Evolutionary conservation across 2,329 filamentous ascomycete genomes (phyloP).

Genomic region (Akanthomyces muscarius): DNA sequence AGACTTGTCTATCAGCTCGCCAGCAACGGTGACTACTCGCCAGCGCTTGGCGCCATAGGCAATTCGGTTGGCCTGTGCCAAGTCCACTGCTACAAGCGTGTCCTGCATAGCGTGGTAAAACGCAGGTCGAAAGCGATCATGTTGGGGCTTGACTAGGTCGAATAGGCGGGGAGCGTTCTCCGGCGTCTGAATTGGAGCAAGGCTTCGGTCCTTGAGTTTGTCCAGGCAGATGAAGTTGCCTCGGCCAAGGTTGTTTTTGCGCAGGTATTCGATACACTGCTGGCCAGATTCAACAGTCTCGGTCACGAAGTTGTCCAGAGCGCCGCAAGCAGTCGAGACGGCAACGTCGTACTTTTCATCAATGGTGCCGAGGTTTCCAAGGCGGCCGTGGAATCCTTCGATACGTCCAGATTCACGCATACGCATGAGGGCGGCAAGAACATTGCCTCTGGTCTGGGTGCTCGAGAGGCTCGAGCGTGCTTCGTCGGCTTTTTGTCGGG

Average conservation of each 20-base stretch:
- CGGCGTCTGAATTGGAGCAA: conserved; percentile 78
- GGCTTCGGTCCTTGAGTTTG: conserved; percentile 72
- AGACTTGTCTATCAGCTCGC: conserved; percentile 94
- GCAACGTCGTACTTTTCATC: conserved; percentile 93
- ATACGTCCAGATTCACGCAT: conserved; percentile 95
- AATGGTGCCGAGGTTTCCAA: conserved; percentile 91
- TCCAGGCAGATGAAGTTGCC: conserved; percentile 97
- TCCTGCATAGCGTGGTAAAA: conserved; percentile 96
- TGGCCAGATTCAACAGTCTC: conserved; percentile 94
- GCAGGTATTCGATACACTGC: conserved; percentile 94
- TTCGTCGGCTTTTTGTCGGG: conserved; percentile 92
- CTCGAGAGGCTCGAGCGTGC: conserved; percentile 84
- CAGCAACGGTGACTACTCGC: conserved; percentile 93
- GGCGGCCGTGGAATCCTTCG: conserved; percentile 91
- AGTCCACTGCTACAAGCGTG: conserved; percentile 85
- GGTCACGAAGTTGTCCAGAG: conserved; percentile 93
- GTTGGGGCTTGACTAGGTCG: conserved; percentile 84
- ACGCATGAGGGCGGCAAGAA: conserved; percentile 86
- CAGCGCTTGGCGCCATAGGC: conserved; percentile 91
- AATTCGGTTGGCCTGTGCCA: conserved; percentile 95
- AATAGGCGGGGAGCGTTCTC: conserved; percentile 91
- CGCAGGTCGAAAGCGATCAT: conserved; percentile 79
- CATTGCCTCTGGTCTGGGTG: conserved; percentile 89
- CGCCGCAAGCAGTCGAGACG: conserved; percentile 93
- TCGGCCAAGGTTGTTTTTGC: conserved; percentile 94